Base-by-base conservation (phyloP, 192 early-diverging fungal species). In the Backusella australiensis region DNA sequence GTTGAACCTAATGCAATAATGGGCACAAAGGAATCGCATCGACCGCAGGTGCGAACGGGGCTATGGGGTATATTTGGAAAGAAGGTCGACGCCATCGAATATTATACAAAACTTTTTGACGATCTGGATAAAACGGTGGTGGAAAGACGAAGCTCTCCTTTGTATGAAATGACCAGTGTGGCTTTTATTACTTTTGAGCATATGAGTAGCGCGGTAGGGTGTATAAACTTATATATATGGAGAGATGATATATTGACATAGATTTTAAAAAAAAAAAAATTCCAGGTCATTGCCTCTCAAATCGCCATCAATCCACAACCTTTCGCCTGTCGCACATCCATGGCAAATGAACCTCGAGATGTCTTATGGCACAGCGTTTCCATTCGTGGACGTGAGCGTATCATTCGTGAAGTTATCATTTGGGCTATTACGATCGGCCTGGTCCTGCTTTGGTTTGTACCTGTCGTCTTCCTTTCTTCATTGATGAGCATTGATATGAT, bases 111-210 rank as follows among this genome's bases (percentile, higher is more conserved):
- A 32, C 63, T 77, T 53, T 91, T 90, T 72, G 69, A 84, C 8
- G 80, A 84, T 0, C 78, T 85, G 36, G 93, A 94, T 80, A 76
- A 78, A 66, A 75, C 80, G n/a, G 85, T 87, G 5, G 59, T 49
- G 17, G 77, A 88, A 77, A 78, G 65, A 2, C 72, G 75, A 34
- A 52, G 72, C 17, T 79, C 70, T 4, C 59, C 23, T 7, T 26
- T 75, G 12, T 78, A 75, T 69, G 53, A 78, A 34, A 67, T 79
- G 39, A 85, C 91, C 2, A 87, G 84, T 5, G 88, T 90, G 17
- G 93, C 88, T 5, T 94, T 93, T 75, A 89, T 94, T 21, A 94
- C 93, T 19, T 94, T 94, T 75, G 85, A 89, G 66, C 83, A 87
- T 26, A 87, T 91, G 44, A 82, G 85, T 39, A 85, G 88, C 12